phyloP scores from a whole-genome alignment of 2,329 filamentous ascomycete species.

The Xylaria sp. region DNA sequence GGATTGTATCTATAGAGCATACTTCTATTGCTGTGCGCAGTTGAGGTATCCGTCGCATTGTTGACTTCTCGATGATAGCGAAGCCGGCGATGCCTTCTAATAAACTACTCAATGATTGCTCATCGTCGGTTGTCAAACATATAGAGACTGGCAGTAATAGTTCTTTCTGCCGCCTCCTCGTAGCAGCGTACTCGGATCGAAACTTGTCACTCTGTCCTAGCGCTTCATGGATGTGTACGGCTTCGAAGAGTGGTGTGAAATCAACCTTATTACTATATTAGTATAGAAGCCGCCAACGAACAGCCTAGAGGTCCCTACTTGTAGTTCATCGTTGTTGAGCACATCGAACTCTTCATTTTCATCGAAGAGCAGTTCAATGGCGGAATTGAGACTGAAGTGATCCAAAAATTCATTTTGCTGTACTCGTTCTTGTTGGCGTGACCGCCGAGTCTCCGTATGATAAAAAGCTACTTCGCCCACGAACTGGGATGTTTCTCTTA shows the following conservation, averaged over 20 bases:
- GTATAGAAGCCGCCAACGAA: not conserved
- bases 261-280: constrained; percentile 61
- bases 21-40: constrained; percentile 84
- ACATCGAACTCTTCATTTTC: constrained; percentile 96
- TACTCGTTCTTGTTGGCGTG: constrained; percentile 80
- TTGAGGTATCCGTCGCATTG: constrained; percentile 84
- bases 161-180: constrained; percentile 89
- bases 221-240: constrained; percentile 93
- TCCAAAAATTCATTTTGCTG: constrained; percentile 76
- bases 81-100: constrained; percentile 95
- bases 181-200: constrained; percentile 87
- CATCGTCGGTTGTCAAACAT: constrained; percentile 80
- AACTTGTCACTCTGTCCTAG: constrained; percentile 92
- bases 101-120: constrained; percentile 83
- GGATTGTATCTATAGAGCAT: constrained; percentile 38
- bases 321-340: constrained; percentile 90
- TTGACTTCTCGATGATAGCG: constrained; percentile 93
- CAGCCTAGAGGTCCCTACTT: constrained; percentile 42
- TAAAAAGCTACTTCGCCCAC: constrained; percentile 96
- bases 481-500: constrained; percentile 95
- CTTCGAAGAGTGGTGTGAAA: constrained; percentile 93
- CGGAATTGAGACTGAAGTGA: constrained; percentile 91
- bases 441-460: constrained; percentile 86
- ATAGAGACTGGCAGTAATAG: constrained; percentile 79
- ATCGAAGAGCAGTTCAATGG: constrained; percentile 93